These are phyloP conservation scores for Cruciata laevipes DNA, from an alignment of 257 asterid genomes.

Conservation along the genomic window DNA sequence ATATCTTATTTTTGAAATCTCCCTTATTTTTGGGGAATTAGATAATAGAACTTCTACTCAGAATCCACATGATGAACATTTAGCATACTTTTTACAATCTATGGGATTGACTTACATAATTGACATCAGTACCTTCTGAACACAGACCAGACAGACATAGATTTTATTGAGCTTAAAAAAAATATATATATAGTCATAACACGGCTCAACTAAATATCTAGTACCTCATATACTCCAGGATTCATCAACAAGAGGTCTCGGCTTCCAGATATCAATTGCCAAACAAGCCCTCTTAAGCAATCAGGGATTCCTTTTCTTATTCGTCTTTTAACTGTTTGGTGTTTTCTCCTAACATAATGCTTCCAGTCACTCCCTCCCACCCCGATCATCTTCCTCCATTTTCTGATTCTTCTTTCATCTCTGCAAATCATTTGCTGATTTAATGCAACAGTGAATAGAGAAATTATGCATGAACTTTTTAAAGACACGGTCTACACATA, in stretches of 20 bases:
- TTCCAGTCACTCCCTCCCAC: constrained; percentile 99
- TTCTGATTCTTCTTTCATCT: constrained; percentile 84
- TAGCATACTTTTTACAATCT: neutral
- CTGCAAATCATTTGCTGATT: constrained; percentile 33
- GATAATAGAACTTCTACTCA: neutral
- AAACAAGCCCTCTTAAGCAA: constrained; percentile 95
- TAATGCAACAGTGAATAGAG: neutral
- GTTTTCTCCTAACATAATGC: constrained; percentile 89
- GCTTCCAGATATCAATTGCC: constrained; percentile 98
- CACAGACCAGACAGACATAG: neutral
- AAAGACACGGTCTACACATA: neutral
- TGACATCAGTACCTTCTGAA: neutral
- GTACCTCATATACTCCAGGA: constrained; percentile 98
- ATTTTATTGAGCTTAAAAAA: neutral
- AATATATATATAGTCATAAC: neutral
- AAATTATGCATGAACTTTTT: neutral
- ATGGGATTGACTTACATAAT: neutral
- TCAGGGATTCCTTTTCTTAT: constrained; percentile 98
- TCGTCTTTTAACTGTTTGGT: constrained; percentile 90
- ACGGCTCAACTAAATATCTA: constrained; percentile 5
- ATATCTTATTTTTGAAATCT: too few species aligned
- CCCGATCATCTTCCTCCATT: constrained; percentile 99
- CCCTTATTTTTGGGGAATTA: neutral
- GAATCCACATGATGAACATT: neutral
- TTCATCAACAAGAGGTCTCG: constrained; percentile 96